Base-by-base conservation (phyloP, 2,329 filamentous ascomycete species). In the Colletotrichum lentis region DNA sequence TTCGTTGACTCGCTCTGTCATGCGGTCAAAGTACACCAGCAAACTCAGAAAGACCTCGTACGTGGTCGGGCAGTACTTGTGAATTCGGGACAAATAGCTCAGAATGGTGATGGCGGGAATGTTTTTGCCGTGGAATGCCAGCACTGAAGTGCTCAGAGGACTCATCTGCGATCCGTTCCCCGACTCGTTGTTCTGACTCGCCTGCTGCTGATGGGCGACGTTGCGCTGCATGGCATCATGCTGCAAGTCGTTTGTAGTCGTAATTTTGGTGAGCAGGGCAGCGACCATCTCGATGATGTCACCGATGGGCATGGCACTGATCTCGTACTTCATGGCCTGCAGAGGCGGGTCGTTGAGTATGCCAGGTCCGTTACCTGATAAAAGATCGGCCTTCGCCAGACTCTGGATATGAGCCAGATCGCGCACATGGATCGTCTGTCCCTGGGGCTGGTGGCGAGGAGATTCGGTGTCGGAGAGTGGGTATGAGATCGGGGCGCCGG, bases 271-370 rank as follows among this genome's bases (percentile, higher is more conserved):
- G 70, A 99, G 84, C 27, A 99, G 86, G 7, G 94, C 96, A 5
- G 96, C 96, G 4, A 99, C 96, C 96, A 99, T 98, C 79, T 98
- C 95, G 76, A 99, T 99, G 73, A 99, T 93, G 76, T 99, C 95
- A 72, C 91, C 89, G 63, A 98, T 96, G 60, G 96, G 96, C 95
- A 99, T 98, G 61, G 89, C 92, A 80, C 94, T 97, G 74, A 99
- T 97, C 79, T 98, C 96, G 77, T 97, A 99, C 76, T 88, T 88
- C 80, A 85, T 86, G 71, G 84, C 84, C 73, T 85, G 84, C 44
- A 83, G 77, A 41, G 82, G 83, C 14, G 82, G 80, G 69, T 83
- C 85, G 71, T 83, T 84, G 64, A 83, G 78, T 64, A 82, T 82
- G 73, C 85, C 81, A 71, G 84, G 72, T 2, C 80, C 80, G 62